Evolutionary conservation across 177 flowering plant genomes (phyloP).

Genomic region (Vitis hybrid): DNA sequence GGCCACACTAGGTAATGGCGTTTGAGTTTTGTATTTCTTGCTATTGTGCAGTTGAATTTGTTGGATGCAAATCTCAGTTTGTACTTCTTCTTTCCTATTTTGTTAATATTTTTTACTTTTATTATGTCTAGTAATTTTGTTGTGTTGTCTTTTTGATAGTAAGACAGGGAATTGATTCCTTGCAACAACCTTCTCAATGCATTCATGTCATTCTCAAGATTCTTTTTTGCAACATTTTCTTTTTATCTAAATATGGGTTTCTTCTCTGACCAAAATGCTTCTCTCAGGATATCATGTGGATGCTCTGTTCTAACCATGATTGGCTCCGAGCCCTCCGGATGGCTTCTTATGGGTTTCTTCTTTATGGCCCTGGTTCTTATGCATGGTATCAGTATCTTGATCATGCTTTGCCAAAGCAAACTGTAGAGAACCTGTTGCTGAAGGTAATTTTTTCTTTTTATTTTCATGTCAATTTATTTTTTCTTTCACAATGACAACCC

Average conservation of each 20-base stretch:
- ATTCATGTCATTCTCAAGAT: no score
- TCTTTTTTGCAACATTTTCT: no score
- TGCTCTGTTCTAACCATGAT: slow-evolving; percentile 59
- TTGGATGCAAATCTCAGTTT: no score
- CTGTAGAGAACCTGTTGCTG: slow-evolving; percentile 51
- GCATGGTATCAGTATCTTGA: slow-evolving; percentile 91
- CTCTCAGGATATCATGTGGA: slow-evolving; percentile 39
- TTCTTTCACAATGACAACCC: neutral
- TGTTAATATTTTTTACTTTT: no score
- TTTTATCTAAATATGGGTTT: slow-evolving; percentile 1
- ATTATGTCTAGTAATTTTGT: no score
- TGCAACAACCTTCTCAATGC: no score
- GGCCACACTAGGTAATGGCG: no score
- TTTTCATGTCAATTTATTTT: neutral
- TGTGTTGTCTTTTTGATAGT: no score
- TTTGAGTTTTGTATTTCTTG: no score
- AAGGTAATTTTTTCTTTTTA: slow-evolving; percentile 49
- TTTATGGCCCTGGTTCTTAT: slow-evolving; percentile 97
- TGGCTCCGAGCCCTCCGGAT: slow-evolving; percentile 87
- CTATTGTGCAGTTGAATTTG: no score
- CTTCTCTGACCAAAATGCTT: slow-evolving; percentile 6
- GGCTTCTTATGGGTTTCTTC: slow-evolving; percentile 86
- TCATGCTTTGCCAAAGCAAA: slow-evolving; percentile 59
- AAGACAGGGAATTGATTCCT: no score
- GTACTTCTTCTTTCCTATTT: no score